phyloP scores from a whole-genome alignment of 2,329 filamentous ascomycete genomes.

The Penicillium sp. region DNA sequence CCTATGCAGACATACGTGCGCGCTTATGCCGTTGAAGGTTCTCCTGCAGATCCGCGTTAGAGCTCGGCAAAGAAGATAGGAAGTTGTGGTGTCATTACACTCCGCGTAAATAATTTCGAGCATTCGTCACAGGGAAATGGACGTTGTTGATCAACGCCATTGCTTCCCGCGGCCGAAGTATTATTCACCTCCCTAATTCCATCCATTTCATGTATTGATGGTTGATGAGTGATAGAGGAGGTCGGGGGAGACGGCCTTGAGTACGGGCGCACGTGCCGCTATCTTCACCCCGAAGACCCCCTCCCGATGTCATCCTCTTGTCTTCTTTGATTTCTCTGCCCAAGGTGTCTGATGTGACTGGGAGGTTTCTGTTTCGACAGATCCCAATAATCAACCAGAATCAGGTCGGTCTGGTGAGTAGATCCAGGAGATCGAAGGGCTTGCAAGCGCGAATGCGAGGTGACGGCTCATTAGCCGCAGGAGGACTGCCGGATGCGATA shows the following conservation, averaged over 20 bases:
- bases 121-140: slow-evolving; percentile 14
- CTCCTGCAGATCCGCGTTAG: slow-evolving; percentile 8
- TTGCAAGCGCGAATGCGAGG: too few relatives aligned
- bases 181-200: not conserved
- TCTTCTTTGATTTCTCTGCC: too few relatives aligned
- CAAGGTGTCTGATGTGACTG: too few relatives aligned
- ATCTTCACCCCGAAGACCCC: not conserved
- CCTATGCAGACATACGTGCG: slow-evolving; percentile 8
- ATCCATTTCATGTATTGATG: not conserved
- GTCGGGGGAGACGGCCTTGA: not conserved
- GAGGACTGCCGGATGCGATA: too few relatives aligned
- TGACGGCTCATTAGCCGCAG: too few relatives aligned
- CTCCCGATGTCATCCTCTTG: not conserved
- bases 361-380: too few relatives aligned
- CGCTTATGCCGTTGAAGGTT: slow-evolving; percentile 17
- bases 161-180: not conserved
- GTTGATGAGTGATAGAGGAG: not conserved
- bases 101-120: slow-evolving; percentile 13
- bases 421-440: too few relatives aligned
- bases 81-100: slow-evolving; percentile 5
- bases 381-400: too few relatives aligned
- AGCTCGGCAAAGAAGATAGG: not conserved
- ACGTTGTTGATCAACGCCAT: not conserved
- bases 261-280: not conserved
- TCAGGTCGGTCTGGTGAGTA: too few relatives aligned